Percentiles rank a stretch among this genome's conserved stretches.
Evolutionary conservation across 1,139 yeast species (phyloP).

Genomic region (Suhomyces atakaporum): DNA sequence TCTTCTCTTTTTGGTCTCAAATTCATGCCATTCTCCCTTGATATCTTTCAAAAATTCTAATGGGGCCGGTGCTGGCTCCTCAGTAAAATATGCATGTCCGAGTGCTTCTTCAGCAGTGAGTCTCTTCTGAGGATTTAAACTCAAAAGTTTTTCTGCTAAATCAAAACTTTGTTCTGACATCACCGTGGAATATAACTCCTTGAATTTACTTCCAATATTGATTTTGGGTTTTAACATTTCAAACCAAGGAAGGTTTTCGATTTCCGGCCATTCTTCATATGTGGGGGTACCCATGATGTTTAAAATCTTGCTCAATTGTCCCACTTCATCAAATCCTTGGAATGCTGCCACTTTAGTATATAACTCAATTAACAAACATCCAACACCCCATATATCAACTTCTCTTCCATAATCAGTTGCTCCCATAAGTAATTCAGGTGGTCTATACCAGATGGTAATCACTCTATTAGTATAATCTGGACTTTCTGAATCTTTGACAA

Average conservation of each 20-base stretch:
- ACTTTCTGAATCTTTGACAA: constrained; percentile 49
- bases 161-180: constrained; percentile 61
- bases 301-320: constrained; percentile 76
- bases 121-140: constrained; percentile 68
- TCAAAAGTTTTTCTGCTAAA: constrained; percentile 62
- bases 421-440: constrained; percentile 90
- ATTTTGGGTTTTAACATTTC: constrained; percentile 72
- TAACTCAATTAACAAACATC: constrained; percentile 83
- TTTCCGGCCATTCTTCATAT: constrained; percentile 72
- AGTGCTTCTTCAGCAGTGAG: constrained; percentile 64
- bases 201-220: constrained; percentile 50
- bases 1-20: constrained; percentile 85
- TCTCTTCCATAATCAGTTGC: constrained; percentile 88
- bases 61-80: constrained; percentile 57
- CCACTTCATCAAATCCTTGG: constrained; percentile 86
- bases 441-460: constrained; percentile 95
- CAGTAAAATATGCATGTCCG: constrained; percentile 66
- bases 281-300: constrained; percentile 87
- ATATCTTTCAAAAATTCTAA: constrained; percentile 55
- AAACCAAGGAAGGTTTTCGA: constrained; percentile 85
- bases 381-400: constrained; percentile 97
- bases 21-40: constrained; percentile 94
- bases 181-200: constrained; percentile 44
- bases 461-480: constrained; percentile 91
- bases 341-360: constrained; percentile 76